Percentiles rank a stretch among this genome's conserved stretches.
These are phyloP conservation scores for Pseudozyma thailandica DNA, from an alignment of 1,284 basidiomycete species.

Conservation along the genomic window DNA sequence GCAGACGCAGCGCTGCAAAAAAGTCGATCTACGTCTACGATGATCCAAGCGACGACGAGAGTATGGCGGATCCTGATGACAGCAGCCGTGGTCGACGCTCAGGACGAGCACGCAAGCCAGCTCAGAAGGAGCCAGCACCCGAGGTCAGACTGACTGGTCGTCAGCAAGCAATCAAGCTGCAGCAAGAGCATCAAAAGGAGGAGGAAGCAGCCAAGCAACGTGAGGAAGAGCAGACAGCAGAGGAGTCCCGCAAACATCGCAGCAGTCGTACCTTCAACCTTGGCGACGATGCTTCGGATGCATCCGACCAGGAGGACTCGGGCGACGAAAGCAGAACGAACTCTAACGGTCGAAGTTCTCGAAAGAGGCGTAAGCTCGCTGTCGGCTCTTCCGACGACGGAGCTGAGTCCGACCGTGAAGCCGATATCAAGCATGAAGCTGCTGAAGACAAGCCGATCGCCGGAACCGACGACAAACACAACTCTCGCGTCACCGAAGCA, in stretches of 20 bases:
- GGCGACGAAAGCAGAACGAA: constrained; percentile 10
- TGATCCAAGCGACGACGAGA: constrained; percentile 38
- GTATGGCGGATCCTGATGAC: constrained; percentile 42
- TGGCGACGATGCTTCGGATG: constrained; percentile 5
- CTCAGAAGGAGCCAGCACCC: constrained; percentile 19
- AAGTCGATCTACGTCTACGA: constrained; percentile 50
- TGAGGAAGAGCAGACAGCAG: constrained; percentile 15
- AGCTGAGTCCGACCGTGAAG: background rate
- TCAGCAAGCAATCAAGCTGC: constrained; percentile 45
- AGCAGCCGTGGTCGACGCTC: constrained; percentile 10
- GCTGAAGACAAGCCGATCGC: constrained; percentile 4
- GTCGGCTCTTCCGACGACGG: constrained; percentile 26
- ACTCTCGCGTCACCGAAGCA: background rate
- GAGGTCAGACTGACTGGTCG: constrained; percentile 33
- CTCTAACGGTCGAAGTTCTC: constrained; percentile 6
- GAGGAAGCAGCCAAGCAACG: constrained; percentile 23
- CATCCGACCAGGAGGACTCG: constrained; percentile 15
- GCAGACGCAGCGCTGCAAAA: constrained; percentile 9
- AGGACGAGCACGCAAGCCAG: constrained; percentile 12
- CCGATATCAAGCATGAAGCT: background rate
- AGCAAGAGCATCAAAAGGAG: constrained; percentile 46
- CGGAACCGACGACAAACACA: constrained; percentile 3
- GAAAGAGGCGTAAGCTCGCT: constrained; percentile 22
- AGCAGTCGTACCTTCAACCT: background rate
- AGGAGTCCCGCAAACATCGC: constrained; percentile 12